phyloP scores from a whole-genome alignment of 192 early-diverging fungal genomes.

The Coemansia sp. region DNA sequence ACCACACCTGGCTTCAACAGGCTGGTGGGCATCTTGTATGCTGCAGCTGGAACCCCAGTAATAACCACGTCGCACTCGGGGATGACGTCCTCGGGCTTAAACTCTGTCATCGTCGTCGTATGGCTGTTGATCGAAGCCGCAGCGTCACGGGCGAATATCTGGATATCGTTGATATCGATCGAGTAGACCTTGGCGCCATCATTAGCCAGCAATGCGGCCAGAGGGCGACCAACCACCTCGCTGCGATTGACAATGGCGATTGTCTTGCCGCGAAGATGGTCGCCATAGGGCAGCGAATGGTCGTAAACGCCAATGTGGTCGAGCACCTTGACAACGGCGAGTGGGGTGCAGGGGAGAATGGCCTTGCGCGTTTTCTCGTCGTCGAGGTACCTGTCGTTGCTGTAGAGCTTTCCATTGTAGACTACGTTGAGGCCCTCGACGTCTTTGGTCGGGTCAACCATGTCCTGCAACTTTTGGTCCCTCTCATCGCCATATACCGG shows the following conservation, averaged over 20 bases:
- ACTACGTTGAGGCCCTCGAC: constrained; percentile 96
- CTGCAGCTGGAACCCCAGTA: constrained; percentile 88
- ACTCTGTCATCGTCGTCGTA: constrained; percentile 63
- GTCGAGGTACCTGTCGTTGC: constrained; percentile 92
- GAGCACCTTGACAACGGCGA: constrained; percentile 93
- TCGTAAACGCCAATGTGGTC: constrained; percentile 97
- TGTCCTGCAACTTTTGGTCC: constrained; percentile 93
- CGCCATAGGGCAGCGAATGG: constrained; percentile 82
- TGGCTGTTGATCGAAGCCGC: constrained; percentile 66
- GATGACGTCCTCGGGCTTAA: constrained; percentile 78
- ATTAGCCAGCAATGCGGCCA: constrained; percentile 96
- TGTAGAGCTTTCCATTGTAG: constrained; percentile 96
- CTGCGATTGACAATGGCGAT: constrained; percentile 95
- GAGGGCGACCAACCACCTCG: constrained; percentile 96
- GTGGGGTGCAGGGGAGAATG: constrained; percentile 98
- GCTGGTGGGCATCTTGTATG: constrained; percentile 85
- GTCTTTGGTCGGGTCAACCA: constrained; percentile 86
- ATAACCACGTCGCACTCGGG: constrained; percentile 95
- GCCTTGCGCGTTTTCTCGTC: constrained; percentile 81
- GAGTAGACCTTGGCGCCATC: constrained; percentile 98
- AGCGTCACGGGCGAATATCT: constrained; percentile 74
- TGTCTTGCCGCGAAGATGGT: constrained; percentile 90
- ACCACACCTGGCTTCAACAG: constrained; percentile 95
- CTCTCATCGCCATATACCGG: constrained; percentile 94
- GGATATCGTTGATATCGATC: constrained; percentile 87